Evolutionary conservation across 768 basidiomycete species (phyloP), one percentile per base, ranked within the genome.

Genomic region (Mycena galericulata): DNA sequence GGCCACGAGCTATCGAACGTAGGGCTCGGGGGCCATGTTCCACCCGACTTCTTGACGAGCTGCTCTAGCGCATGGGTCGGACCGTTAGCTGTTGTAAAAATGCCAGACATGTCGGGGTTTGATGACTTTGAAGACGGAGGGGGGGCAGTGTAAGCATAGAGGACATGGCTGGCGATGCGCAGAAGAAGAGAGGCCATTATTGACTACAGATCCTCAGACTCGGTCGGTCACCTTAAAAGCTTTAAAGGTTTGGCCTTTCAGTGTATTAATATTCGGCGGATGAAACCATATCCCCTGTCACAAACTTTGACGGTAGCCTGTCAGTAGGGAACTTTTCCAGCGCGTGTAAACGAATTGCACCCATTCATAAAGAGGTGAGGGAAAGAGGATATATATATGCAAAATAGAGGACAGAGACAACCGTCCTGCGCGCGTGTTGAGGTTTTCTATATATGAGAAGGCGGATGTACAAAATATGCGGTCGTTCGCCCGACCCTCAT

Each of bases 1-100:
- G 56, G 56, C 38, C 56, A 58, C 56, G 56, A 58, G 56, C 41
- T 41, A 26, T 24, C 40, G 40, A 58, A 58, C 40, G 56, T 58
- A 12, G 55, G 34, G 32, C 32, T 14, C 11, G 56, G n/a, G 15
- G 55, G 36, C 55, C 55, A 57, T 17, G 30, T 40, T 20, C 55
- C 55, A 40, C 55, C 55, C 6, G 55, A 57, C 24, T 57, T 57
- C 15, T 26, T 34, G 36, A 57, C 24, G 55, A 57, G 55, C 32
- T 34, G 8, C 32, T 32, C 55, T 32, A 57, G 55, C 36, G 40
- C 56, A 27, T 24, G 53, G 27, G 56, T 43, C 22, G 40, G 36
- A 49, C 47, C 22, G 26, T 49, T 27, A 49, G 47, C 22, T 6
- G 15, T 18, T 27, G 47, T 10, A 49, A 49, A 47, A 29, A 49